Base-by-base conservation (phyloP, 345 rosid species). In the Citrus maxima region DNA sequence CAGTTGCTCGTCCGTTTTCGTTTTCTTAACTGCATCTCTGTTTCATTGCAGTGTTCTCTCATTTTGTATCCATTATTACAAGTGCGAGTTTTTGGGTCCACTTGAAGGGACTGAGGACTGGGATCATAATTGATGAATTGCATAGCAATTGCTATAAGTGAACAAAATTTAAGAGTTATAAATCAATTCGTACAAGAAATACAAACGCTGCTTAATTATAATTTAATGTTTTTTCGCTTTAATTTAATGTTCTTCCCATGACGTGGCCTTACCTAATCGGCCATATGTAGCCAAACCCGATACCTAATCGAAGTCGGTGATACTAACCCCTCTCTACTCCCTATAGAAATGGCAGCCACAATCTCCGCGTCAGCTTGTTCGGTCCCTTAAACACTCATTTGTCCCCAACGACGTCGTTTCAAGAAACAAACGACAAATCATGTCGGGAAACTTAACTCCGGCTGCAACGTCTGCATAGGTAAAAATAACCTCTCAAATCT, bases 381-480 rank as follows among this genome's bases (percentile, higher is more conserved):
- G 28, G 7, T 18, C 1, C 7, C 1, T 67, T 3, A 1, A n/a
- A 4, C n/a, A 10, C 40, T 40, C 55, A n/a, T 68, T 40, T 28
- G 0, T 1, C 21, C 2, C 24, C 2, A 4, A 61, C 77, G 59
- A 5, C 70, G 38, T 2, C 60, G 69, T 40, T 40, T 74, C 27
- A 4, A 3, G 24, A 7, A 42, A 51, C 6, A 46, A 1, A 12
- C 77, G 24, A 68, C 10, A 82, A 16, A 51, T 74, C 38, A 92
- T 92, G 96, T 81, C 94, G 3, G 89, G 85, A 10, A 85, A 79
- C 74, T 69, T 7, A 46, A 46, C 51, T 18, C 89, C 21, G 82
- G 85, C 59, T 87, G 90, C 83, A 87, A 89, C 62, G 86, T 90
- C 12, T 92, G 85, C 84, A 80, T 92, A 61, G 93, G 95, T 89